Conservation (phyloP, 2,329 filamentous ascomycete species). For the Chaetomium olivaceum region DNA sequence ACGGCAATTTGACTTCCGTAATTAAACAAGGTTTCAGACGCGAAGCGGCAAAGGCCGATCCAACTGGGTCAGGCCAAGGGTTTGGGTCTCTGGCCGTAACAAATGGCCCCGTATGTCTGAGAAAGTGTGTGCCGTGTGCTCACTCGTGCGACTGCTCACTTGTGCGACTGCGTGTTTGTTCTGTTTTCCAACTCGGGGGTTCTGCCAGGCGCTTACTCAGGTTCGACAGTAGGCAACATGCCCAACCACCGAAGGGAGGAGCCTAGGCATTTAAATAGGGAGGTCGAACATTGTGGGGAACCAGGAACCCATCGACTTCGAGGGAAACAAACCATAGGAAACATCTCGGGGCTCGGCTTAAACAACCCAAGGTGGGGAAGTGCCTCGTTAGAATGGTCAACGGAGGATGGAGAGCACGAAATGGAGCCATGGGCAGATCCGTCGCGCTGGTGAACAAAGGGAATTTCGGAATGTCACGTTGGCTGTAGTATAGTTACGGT, state of each 20-base stretch:
- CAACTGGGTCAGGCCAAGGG: slow-evolving; percentile 1
- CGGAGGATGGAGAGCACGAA: not conserved
- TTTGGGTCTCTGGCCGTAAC: not conserved
- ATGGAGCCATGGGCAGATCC: not conserved
- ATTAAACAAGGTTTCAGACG: slow-evolving; percentile 18
- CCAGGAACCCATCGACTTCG: slow-evolving; percentile 9
- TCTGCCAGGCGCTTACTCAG: slow-evolving; percentile 8
- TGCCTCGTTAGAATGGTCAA: not conserved
- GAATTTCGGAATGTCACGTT: not conserved
- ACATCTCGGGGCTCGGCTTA: slow-evolving; percentile 6
- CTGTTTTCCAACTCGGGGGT: slow-evolving; percentile 1
- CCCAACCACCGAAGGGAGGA: too few relatives aligned
- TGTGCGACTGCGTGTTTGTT: not conserved
- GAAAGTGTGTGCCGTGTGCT: not conserved
- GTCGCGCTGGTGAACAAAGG: not conserved
- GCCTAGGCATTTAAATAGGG: not conserved
- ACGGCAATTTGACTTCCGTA: slow-evolving; percentile 3
- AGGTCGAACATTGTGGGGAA: slow-evolving; percentile 12
- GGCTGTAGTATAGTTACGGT: not conserved
- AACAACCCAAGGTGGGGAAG: slow-evolving; percentile 8
- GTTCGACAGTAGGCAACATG: not conserved
- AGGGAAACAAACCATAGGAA: not conserved
- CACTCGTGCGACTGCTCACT: slow-evolving; percentile 1
- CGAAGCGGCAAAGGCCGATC: slow-evolving; percentile 9
- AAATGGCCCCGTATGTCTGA: not conserved